Base-by-base conservation (phyloP, 2,329 filamentous ascomycete species). In the Colletotrichum sansevieriae region DNA sequence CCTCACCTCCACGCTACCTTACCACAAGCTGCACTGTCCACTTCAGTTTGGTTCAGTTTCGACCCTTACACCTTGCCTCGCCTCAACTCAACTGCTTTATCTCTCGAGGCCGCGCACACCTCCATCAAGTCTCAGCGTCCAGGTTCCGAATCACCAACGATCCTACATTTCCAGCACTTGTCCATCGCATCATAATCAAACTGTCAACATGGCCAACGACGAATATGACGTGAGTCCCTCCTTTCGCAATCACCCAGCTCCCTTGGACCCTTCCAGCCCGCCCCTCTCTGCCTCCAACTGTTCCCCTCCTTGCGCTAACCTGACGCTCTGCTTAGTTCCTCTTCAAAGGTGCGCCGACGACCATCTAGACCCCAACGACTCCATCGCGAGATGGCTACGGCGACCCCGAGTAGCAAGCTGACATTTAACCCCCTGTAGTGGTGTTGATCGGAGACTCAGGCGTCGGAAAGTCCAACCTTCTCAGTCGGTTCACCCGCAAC, bases 381-480 rank as follows among this genome's bases (percentile, higher is more conserved):
- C 35, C 59, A 59, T 59, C 59, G 63, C 55, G 25, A 33, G 49
- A 58, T 62, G 56, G 61, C 20, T 4, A 51, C 35, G 63, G 39
- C 33, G 55, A 29, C 51, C 13, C 47, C 35, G 18, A 52, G 29
- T 25, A 49, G 55, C 55, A 46, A 60, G 72, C 78, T 82, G 74
- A 81, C 76, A 65, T 60, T 51, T 65, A 60, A 72, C 67, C 68
- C 70, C 72, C 63, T 73, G 68, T 72, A 97, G 95, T 98, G 80
- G 96, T 99, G 81, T 88, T 99, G 82, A 99, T 99, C 81, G 96
- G 96, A 90, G 96, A 99, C 86, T 98, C 95, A 75, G 96, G 96
- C 78, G 96, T 99, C 84, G 96, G 96, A 87, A 99, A 99, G 88
- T 99, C 96, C 87, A 99, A 99, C 86, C 93, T 99, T 77, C 88